Evolutionary conservation across 371 early-diverging fungal genomes (phyloP).

Genomic region (Mortierella sp.): DNA sequence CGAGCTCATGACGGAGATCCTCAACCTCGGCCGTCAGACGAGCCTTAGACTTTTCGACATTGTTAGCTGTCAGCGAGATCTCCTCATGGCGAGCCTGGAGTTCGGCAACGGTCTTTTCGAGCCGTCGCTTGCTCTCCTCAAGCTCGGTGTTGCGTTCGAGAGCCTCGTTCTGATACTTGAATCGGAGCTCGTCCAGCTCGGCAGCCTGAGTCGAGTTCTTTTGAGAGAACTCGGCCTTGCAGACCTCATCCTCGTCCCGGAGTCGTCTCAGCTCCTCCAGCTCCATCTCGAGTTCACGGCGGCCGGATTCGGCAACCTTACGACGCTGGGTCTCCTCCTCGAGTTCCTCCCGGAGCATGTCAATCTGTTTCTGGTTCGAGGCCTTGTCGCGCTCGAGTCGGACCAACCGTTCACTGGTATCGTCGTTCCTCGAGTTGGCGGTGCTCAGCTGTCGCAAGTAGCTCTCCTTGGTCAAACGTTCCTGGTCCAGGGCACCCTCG

Average conservation of each 20-base stretch:
- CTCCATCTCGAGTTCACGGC: conserved; percentile 53
- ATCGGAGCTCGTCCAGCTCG: conserved; percentile 80
- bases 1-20: conserved; percentile 77
- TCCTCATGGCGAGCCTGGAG: conserved; percentile 71
- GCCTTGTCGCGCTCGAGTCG: conserved; percentile 73
- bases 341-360: conserved; percentile 67
- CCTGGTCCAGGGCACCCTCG: conserved; percentile 61
- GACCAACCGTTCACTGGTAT: conserved; percentile 60
- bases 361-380: conserved; percentile 65
- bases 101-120: conserved; percentile 76
- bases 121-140: conserved; percentile 72
- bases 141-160: conserved; percentile 67
- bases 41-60: conserved; percentile 76
- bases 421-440: conserved; percentile 67
- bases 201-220: conserved; percentile 69
- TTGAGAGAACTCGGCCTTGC: conserved; percentile 68
- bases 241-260: conserved; percentile 77
- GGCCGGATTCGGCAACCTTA: conserved; percentile 56
- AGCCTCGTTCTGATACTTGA: conserved; percentile 72
- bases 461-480: conserved; percentile 63
- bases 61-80: conserved; percentile 61
- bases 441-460: conserved; percentile 66
- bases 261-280: conserved; percentile 70
- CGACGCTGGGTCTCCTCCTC: conserved; percentile 75
- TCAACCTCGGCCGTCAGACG: conserved; percentile 78